phyloP scores from a whole-genome alignment of 2,329 filamentous ascomycete species.

The Alternaria arborescens region DNA sequence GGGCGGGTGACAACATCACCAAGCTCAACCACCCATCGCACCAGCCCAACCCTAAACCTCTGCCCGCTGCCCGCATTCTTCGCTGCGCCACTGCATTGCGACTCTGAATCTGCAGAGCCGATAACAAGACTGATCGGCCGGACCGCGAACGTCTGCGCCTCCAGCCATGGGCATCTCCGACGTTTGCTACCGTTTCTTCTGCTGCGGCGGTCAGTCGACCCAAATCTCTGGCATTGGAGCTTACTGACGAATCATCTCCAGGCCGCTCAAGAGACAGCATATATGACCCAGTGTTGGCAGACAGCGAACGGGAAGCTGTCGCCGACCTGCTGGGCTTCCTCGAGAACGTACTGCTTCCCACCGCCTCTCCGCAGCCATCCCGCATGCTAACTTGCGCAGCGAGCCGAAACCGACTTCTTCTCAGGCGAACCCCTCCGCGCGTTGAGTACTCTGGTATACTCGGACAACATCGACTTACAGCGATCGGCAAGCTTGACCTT shows the following conservation, averaged over 20 bases:
- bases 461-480: conserved; percentile 97
- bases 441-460: conserved; percentile 95
- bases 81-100: conserved; percentile 6
- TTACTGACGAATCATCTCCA: conserved; percentile 37
- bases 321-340: conserved; percentile 94
- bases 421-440: conserved; percentile 92
- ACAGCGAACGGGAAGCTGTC: conserved; percentile 96
- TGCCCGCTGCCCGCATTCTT: conserved; percentile 23
- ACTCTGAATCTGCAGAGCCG: conserved; percentile 2
- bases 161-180: conserved; percentile 47
- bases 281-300: conserved; percentile 75
- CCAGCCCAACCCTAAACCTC: conserved; percentile 12
- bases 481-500: conserved; percentile 97
- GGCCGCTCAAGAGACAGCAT: conserved; percentile 59
- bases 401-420: conserved; percentile 98
- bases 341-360: conserved; percentile 76
- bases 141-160: conserved; percentile 38
- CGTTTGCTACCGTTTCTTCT: conserved; percentile 45
- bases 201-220: conserved; percentile 49
- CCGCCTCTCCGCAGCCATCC: conserved; percentile 6
- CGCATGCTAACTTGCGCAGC: conserved; percentile 64
- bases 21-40: conserved; percentile 17
- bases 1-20: conserved; percentile 14
- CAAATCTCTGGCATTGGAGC: conserved; percentile 1
- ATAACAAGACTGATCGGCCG: conserved; percentile 17